These are phyloP conservation scores for Comarum palustre DNA, from an alignment of 306 rosid species.

Conservation along the genomic window DNA sequence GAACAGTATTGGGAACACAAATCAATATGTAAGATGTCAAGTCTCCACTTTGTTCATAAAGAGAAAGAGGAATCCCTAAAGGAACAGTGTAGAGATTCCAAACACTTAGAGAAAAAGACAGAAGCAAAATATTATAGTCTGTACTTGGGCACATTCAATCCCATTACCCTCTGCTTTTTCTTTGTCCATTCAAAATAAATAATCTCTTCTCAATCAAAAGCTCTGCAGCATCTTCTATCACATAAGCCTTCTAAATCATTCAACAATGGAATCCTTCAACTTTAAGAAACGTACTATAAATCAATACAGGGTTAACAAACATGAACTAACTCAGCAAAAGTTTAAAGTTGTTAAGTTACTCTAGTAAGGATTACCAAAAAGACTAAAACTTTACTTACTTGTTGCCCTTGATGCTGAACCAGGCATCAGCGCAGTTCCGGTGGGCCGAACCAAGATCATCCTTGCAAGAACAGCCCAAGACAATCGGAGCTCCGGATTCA, in stretches of 20 bases:
- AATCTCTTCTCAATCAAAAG: slow-evolving; percentile 34
- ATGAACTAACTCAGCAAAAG: not conserved
- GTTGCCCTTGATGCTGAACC: slow-evolving; percentile 96
- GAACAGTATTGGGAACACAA: slow-evolving; percentile 18
- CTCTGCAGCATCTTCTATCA: slow-evolving; percentile 22
- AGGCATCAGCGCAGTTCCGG: slow-evolving; percentile 84
- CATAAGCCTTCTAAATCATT: slow-evolving; percentile 23
- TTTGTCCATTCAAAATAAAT: slow-evolving; percentile 15
- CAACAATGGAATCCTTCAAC: slow-evolving; percentile 16
- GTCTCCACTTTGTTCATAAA: slow-evolving; percentile 43
- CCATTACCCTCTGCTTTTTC: slow-evolving; percentile 34
- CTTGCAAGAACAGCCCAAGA: slow-evolving; percentile 93
- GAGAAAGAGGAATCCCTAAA: slow-evolving; percentile 28
- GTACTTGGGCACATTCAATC: slow-evolving; percentile 38
- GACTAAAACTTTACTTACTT: slow-evolving; percentile 53
- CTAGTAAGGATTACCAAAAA: not conserved
- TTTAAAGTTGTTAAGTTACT: no score
- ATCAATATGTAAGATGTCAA: slow-evolving; percentile 26
- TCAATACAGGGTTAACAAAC: not conserved
- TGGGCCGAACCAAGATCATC: slow-evolving; percentile 91
- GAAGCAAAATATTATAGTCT: slow-evolving; percentile 38
- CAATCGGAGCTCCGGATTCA: slow-evolving; percentile 79
- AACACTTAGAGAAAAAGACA: slow-evolving; percentile 36
- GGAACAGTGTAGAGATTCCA: slow-evolving; percentile 42
- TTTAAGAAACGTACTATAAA: not conserved